Conservation (phyloP, 2,329 filamentous ascomycete species). For the Colletotrichum caudatum region DNA sequence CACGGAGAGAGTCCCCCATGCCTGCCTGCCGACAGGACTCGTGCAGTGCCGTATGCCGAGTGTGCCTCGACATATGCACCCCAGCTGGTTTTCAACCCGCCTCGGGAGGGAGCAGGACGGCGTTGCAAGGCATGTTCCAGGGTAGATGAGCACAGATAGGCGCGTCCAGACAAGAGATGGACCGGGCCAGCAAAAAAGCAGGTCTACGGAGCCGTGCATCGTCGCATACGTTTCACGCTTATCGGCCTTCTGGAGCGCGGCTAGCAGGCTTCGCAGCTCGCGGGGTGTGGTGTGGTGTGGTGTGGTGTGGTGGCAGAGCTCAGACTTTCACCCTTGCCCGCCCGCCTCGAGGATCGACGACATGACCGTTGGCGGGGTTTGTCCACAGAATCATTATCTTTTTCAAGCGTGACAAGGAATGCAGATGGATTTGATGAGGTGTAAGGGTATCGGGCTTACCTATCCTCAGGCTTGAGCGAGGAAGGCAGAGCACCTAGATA, state of each 20-base stretch:
- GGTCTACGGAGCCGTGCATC: background rate
- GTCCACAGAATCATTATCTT: background rate
- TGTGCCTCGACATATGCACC: background rate
- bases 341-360: background rate
- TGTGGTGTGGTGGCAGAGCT: background rate
- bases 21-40: background rate
- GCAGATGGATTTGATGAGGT: background rate
- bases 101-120: background rate
- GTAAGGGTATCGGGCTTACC: background rate
- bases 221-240: slow-evolving; percentile 36
- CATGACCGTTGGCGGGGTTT: slow-evolving; percentile 9
- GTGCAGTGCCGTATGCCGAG: background rate
- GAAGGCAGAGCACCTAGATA: slow-evolving; percentile 9
- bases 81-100: background rate
- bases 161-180: background rate
- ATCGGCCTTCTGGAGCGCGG: slow-evolving; percentile 28
- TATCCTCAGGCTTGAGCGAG: slow-evolving; percentile 16
- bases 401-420: slow-evolving; percentile 7
- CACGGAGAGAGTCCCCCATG: background rate
- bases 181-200: background rate
- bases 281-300: background rate
- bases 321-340: background rate
- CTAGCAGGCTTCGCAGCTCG: background rate
- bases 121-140: background rate
- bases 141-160: background rate